Conservation (phyloP, 2,329 filamentous ascomycete species). For the Stylonectria norvegica region DNA sequence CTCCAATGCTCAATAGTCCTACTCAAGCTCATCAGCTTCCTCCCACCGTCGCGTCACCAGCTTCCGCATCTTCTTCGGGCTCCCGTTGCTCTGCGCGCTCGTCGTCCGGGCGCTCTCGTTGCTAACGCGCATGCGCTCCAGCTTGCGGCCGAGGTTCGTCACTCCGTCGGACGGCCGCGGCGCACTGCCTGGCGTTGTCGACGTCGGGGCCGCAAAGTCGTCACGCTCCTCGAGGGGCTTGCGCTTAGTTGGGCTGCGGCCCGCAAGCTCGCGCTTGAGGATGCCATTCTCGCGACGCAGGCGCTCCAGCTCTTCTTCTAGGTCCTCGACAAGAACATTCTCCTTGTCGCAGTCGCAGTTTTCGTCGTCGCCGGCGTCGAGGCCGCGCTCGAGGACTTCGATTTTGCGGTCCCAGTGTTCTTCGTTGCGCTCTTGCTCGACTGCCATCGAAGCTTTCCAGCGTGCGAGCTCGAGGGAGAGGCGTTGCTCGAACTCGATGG, state of each 20-base stretch:
- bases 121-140: conserved; percentile 51
- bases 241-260: conserved; percentile 61
- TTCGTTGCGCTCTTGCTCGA: conserved; percentile 75
- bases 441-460: conserved; percentile 77
- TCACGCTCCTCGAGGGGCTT: conserved; percentile 53
- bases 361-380: conserved; percentile 43
- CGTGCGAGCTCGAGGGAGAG: conserved; percentile 71
- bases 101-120: conserved; percentile 29
- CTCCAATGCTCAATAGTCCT: conserved; percentile 13
- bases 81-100: conserved; percentile 34
- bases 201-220: conserved; percentile 35
- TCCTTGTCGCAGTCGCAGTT: conserved; percentile 59
- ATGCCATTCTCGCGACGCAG: conserved; percentile 62
- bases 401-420: conserved; percentile 87
- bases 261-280: conserved; percentile 62
- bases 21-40: conserved; percentile 37
- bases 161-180: conserved; percentile 22
- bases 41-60: conserved; percentile 49
- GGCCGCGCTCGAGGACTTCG: conserved; percentile 55
- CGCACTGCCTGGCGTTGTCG: not conserved
- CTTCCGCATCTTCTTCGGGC: conserved; percentile 54
- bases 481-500: conserved; percentile 75
- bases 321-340: conserved; percentile 58
- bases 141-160: conserved; percentile 41
- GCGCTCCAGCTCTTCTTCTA: conserved; percentile 69